Evolutionary conservation across 306 rosid genomes (phyloP).

Genomic region (Quercus rubra): DNA sequence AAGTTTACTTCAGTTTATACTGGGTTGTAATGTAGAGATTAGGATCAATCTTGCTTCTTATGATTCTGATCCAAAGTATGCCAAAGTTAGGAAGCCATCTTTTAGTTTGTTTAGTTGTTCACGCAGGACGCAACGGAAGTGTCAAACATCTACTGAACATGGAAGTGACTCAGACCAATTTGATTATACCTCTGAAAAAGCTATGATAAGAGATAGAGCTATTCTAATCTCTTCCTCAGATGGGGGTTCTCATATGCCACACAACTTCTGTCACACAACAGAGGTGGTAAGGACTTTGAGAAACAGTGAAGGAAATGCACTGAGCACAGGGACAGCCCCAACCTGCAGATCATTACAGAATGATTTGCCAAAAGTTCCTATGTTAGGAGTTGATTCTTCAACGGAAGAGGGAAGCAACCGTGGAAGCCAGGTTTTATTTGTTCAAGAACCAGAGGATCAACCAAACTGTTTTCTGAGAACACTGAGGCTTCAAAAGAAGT

Average conservation of each 20-base stretch:
- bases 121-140: slow-evolving; percentile 38
- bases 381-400: slow-evolving; percentile 30
- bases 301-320: slow-evolving; percentile 56
- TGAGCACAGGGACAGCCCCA: slow-evolving; percentile 48
- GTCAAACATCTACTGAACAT: slow-evolving; percentile 37
- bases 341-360: slow-evolving; percentile 33
- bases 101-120: slow-evolving; percentile 66
- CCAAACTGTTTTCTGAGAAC: slow-evolving; percentile 58
- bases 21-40: slow-evolving; percentile 70
- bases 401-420: slow-evolving; percentile 33
- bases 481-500: slow-evolving; percentile 45
- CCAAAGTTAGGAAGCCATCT: slow-evolving; percentile 45
- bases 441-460: slow-evolving; percentile 34
- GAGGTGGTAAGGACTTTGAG: slow-evolving; percentile 47
- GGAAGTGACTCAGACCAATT: slow-evolving; percentile 47
- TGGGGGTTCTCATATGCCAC: slow-evolving; percentile 37
- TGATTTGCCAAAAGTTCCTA: slow-evolving; percentile 24
- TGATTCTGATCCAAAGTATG: slow-evolving; percentile 38
- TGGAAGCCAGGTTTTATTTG: slow-evolving; percentile 32
- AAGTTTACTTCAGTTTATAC: slow-evolving; percentile 49
- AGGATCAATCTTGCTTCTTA: slow-evolving; percentile 53
- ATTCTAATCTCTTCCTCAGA: slow-evolving; percentile 33
- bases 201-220: slow-evolving; percentile 38
- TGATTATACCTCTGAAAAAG: slow-evolving; percentile 35
- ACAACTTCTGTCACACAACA: slow-evolving; percentile 28